Base-by-base conservation (phyloP, 495 filamentous ascomycete species). In the Hypoxylon lienhwacheense region DNA sequence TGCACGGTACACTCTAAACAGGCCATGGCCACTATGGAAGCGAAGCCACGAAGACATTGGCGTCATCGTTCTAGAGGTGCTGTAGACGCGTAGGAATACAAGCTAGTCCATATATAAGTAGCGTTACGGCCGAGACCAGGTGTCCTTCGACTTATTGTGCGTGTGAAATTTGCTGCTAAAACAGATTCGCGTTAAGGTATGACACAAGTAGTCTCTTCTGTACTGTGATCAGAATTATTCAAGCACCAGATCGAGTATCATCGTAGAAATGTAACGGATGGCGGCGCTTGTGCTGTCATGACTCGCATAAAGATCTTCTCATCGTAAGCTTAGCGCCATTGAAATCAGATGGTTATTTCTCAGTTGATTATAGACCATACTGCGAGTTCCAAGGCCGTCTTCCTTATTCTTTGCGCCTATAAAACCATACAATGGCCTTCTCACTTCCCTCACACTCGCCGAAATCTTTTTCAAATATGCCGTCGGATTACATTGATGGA, bases 71-170 rank as follows among this genome's bases (percentile, higher is more conserved):
- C 11, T 73, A 73, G 5, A 61, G 32, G n/a, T 59, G 19, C 33
- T 44, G 40, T 24, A 67, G 39, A 26, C 47, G 62, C 12, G 51
- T 32, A 10, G 52, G 14, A 3, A 59, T 19, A 25, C 58, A 67
- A 11, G 40, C 54, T 19, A 59, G 41, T 0, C 64, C 57, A 29
- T 24, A 19, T 20, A 56, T 28, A 65, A 73, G 19, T 53, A 67
- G 4, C 14, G 40, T 47, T 39, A 21, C 35, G 7, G 64, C 74
- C 0, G 75, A 71, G 0, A 90, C 54, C 3, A 93, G 74, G 67
- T 93, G 63, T 92, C 93, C 33, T 92, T 79, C 1, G 85, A 83
- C 69, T 93, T 87, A 65, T 93, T 95, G 69, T 95, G 89, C n/a
- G 91, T 57, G 68, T 90, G 89, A 37, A 76, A 69, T 52, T 90